These are phyloP conservation scores for Podaxis rugospora DNA, from an alignment of 768 basidiomycete species.

Conservation along the genomic window DNA sequence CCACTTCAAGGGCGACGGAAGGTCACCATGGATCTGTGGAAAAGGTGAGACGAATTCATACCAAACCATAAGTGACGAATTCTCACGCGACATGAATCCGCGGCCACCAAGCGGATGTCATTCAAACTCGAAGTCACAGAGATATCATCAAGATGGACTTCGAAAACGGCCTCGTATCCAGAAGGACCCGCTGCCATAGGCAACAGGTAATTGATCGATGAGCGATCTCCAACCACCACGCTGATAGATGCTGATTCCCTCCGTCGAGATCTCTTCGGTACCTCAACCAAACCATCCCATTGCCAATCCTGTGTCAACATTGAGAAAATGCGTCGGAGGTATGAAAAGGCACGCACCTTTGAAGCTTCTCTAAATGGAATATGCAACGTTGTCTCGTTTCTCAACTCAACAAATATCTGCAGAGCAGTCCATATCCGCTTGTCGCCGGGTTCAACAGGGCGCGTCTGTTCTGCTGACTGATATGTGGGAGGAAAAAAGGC, in stretches of 20 bases:
- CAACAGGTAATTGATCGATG: constrained; percentile 80
- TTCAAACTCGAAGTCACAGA: constrained; percentile 82
- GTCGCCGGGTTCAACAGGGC: constrained; percentile 68
- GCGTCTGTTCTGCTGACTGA: constrained; percentile 53
- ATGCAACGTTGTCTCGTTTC: constrained; percentile 70
- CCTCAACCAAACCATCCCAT: constrained; percentile 65
- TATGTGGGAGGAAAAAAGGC: constrained; percentile 83
- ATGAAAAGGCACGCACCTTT: constrained; percentile 45
- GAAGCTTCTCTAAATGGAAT: constrained; percentile 92
- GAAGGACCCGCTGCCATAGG: constrained; percentile 70
- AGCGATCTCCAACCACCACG: constrained; percentile 70
- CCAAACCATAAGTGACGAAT: constrained; percentile 9
- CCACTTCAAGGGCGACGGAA: constrained; percentile 84
- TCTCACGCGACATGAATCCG: constrained; percentile 75
- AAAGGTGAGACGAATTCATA: neutral
- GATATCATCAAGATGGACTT: constrained; percentile 80
- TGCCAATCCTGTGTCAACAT: constrained; percentile 71
- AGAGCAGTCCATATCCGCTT: constrained; percentile 78
- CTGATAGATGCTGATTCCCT: constrained; percentile 72
- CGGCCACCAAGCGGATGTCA: constrained; percentile 71
- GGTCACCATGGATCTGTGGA: constrained; percentile 59
- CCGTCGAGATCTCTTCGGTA: constrained; percentile 45
- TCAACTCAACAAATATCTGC: constrained; percentile 77
- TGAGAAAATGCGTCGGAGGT: neutral
- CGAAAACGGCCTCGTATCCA: constrained; percentile 78